These are phyloP conservation scores for Saturnispora quitensis DNA, from an alignment of 805 yeast species.

Conservation along the genomic window DNA sequence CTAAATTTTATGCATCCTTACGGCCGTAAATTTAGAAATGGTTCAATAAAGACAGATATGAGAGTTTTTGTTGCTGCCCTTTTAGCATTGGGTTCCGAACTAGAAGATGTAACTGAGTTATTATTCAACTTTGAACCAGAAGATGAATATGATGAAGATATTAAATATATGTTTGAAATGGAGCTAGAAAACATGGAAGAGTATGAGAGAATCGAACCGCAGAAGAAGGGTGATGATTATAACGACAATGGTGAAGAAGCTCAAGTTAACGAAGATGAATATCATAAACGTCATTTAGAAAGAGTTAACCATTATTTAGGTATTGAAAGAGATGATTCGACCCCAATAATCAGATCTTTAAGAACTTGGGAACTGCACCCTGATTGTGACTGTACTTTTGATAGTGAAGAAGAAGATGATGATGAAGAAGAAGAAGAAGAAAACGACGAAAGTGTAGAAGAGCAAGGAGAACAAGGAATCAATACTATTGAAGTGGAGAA, in stretches of 20 bases:
- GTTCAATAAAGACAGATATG: conserved; percentile 50
- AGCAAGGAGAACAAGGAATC: conserved; percentile 7
- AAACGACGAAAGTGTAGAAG: conserved; percentile 8
- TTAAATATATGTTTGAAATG: conserved; percentile 28
- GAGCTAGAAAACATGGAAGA: conserved; percentile 22
- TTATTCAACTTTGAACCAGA: conserved; percentile 47
- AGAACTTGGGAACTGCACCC: conserved; percentile 26
- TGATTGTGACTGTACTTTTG: conserved; percentile 29
- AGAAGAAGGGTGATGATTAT: background rate
- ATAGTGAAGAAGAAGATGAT: conserved; percentile 16
- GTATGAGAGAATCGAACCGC: conserved; percentile 13
- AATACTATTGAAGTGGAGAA: background rate
- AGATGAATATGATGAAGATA: conserved; percentile 62
- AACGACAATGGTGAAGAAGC: background rate
- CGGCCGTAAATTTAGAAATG: conserved; percentile 52
- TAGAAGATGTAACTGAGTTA: conserved; percentile 44
- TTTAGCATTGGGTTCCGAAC: conserved; percentile 37
- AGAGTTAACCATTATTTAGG: conserved; percentile 6
- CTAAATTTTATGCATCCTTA: conserved; percentile 57
- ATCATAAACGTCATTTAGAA: conserved; percentile 7
- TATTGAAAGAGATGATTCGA: conserved; percentile 6
- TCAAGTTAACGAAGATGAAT: conserved; percentile 9
- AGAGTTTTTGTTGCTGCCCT: conserved; percentile 50
- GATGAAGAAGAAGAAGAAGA: conserved; percentile 10
- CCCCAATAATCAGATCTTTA: conserved; percentile 1